A percentile compares a stretch with the other conserved stretches of the same genome.
phyloP scores from a whole-genome alignment of 2,329 filamentous ascomycete genomes.

The Coniochaeta ligniaria region DNA sequence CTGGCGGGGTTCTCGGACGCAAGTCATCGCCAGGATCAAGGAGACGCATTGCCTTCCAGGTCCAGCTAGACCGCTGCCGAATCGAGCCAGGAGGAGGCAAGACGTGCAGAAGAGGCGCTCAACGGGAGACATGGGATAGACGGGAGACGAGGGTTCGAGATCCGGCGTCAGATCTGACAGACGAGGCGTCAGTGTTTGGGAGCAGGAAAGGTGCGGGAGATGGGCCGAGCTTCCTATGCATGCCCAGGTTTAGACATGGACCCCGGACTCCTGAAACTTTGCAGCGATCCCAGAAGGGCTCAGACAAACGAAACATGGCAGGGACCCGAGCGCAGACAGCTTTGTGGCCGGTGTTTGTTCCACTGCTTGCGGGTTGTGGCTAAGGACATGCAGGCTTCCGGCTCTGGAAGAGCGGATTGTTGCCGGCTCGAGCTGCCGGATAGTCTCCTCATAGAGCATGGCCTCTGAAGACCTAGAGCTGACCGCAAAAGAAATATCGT shows the following conservation, averaged over 20 bases:
- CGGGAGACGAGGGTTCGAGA: neutral
- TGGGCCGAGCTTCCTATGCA: neutral
- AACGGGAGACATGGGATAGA: neutral
- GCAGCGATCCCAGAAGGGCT: neutral
- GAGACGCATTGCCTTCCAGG: neutral
- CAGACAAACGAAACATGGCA: slow-evolving; percentile 7
- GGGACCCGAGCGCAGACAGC: neutral
- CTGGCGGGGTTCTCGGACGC: neutral
- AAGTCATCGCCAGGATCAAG: neutral
- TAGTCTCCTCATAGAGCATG: neutral
- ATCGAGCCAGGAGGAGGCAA: neutral
- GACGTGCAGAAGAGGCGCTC: neutral
- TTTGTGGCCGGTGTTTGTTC: slow-evolving; percentile 1
- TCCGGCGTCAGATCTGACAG: neutral
- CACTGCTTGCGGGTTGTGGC: slow-evolving; percentile 10
- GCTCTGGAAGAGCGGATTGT: slow-evolving; percentile 14
- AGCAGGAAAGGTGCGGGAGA: neutral
- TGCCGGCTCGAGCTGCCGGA: slow-evolving; percentile 12
- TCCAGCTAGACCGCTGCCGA: neutral
- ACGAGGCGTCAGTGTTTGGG: neutral
- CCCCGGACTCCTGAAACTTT: neutral
- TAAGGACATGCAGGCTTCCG: slow-evolving; percentile 16
- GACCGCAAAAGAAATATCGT: neutral
- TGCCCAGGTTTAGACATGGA: neutral
- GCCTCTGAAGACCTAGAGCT: neutral